A percentile compares a stretch with the other conserved stretches of the same genome.
Conservation (phyloP, 2,329 filamentous ascomycete species). For the Neoascochyta sp. region DNA sequence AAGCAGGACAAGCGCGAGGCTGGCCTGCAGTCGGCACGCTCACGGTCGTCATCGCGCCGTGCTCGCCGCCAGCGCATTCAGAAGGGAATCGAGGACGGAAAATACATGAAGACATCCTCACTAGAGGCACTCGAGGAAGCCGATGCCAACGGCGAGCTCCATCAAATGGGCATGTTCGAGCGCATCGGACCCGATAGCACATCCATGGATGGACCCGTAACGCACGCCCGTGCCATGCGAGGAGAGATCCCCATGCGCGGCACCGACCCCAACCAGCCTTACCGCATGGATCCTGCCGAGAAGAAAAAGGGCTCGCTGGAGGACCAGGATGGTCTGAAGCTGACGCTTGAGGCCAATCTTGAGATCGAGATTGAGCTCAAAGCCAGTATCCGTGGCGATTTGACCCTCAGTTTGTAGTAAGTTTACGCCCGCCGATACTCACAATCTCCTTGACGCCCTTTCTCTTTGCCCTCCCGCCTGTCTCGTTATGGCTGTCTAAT, state of each 20-base stretch:
- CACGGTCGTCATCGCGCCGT: slow-evolving; percentile 47
- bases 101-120: slow-evolving; percentile 51
- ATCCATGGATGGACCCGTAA: slow-evolving; percentile 56
- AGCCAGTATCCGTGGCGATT: slow-evolving; percentile 78
- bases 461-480: not conserved
- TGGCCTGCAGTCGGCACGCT: slow-evolving; percentile 43
- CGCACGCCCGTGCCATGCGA: slow-evolving; percentile 51
- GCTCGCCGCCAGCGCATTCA: slow-evolving; percentile 47
- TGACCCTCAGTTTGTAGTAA: slow-evolving; percentile 74
- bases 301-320: slow-evolving; percentile 45
- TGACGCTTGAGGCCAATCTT: slow-evolving; percentile 72
- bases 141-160: slow-evolving; percentile 48
- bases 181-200: slow-evolving; percentile 55
- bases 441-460: slow-evolving; percentile 3
- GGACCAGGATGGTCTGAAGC: slow-evolving; percentile 63
- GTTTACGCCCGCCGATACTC: slow-evolving; percentile 39
- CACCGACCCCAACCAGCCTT: slow-evolving; percentile 50
- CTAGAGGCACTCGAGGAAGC: slow-evolving; percentile 51
- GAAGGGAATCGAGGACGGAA: slow-evolving; percentile 45
- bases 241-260: slow-evolving; percentile 55
- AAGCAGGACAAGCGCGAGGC: slow-evolving; percentile 39
- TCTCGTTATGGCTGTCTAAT: slow-evolving; percentile 6
- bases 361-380: slow-evolving; percentile 83
- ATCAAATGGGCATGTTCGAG: slow-evolving; percentile 52
- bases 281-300: slow-evolving; percentile 39